These are phyloP conservation scores for Staphylotrichum longicolle DNA, from an alignment of 495 filamentous ascomycete species.

Conservation along the genomic window DNA sequence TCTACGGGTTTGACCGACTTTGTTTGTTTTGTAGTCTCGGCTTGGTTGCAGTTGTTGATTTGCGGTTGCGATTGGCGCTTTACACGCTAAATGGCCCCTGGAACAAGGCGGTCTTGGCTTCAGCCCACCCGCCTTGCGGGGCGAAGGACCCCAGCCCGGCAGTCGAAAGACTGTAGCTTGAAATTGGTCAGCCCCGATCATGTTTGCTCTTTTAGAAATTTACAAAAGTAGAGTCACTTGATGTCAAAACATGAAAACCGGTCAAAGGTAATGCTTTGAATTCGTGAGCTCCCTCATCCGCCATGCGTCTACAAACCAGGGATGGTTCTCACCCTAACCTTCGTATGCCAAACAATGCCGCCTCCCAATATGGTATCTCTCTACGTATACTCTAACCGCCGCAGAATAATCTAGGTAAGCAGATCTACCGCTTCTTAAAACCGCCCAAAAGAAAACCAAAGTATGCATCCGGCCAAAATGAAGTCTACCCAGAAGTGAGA, in stretches of 20 bases:
- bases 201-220: too few species aligned
- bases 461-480: neutral
- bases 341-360: too few species aligned
- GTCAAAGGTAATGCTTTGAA: too few species aligned
- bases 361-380: too few species aligned
- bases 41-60: neutral
- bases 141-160: neutral
- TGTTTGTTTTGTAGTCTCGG: conserved; percentile 7
- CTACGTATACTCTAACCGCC: neutral
- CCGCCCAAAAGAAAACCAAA: neutral
- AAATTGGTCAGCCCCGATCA: too few species aligned
- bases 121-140: neutral
- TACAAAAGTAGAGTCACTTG: too few species aligned
- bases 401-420: neutral
- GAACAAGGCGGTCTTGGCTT: conserved; percentile 8
- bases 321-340: too few species aligned
- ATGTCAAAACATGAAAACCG: too few species aligned
- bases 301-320: too few species aligned
- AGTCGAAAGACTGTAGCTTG: neutral
- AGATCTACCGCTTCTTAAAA: conserved; percentile 10
- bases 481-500: neutral
- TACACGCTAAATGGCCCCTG: neutral
- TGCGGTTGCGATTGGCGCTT: neutral
- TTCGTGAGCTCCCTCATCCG: too few species aligned
- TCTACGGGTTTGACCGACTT: neutral